Evolutionary conservation across 225 moss, liverwort and hornwort species (phyloP), one percentile per base, ranked within the genome.

Genomic region (Pseudoscleropodium purum): DNA sequence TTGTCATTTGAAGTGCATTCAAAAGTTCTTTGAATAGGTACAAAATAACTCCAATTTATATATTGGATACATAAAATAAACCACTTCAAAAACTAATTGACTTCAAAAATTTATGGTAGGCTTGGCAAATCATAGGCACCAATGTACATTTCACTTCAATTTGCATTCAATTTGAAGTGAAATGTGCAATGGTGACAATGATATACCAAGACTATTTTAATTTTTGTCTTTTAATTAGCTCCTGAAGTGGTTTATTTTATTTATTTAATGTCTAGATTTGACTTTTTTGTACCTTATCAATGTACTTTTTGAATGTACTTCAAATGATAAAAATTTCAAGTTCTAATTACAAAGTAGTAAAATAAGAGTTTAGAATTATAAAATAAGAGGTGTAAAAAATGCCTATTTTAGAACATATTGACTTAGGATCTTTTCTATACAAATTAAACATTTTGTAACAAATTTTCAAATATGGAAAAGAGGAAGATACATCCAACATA

Each of bases 91-190:
- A 47, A 3, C 4, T 49, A 52, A 15, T 2, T 54, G 25, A 37
- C 26, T 56, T 4, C 9, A 2, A 37, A 52, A 77, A 36, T 24
- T 10, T 15, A 26, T 4, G 37, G 5, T 24, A 0, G 6, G 7
- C 8, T 37, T 79, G 6, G 2, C 16, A 56, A 24, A 2, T 79
- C 6, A 37, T 1, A 0, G 2, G 25, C 6, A 54, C 4, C 0
- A 25, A 21, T 33, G 13, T 2, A 31, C 7, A 51, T 20, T 49
- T 75, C 33, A 11, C 12, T 49, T 33, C 12, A 75, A 49, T 5
- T 30, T 49, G 7, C 1, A 73, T 0, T 9, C 10, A 45, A 45
- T 30, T 29, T 75, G 11, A 3, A 30, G 2, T 49, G 12, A 19
- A 75, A 18, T 49, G 19, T 19, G 2, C 12, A 27, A 4, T 31